These are phyloP conservation scores for Plasmodium malariae DNA, from an alignment of 169 alveolate genomes.

Conservation along the genomic window DNA sequence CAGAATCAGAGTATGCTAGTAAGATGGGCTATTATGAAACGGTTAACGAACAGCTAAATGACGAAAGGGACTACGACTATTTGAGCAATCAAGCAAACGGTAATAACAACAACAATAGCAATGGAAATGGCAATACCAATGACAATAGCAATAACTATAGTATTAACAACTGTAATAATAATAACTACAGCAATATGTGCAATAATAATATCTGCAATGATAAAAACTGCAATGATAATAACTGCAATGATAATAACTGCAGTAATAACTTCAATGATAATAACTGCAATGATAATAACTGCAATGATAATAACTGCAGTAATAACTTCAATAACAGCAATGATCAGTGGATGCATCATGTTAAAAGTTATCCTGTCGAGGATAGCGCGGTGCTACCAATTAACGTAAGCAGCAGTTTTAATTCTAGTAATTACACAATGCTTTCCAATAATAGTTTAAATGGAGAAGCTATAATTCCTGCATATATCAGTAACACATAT, in stretches of 20 bases:
- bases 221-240: background rate
- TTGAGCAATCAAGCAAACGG: background rate
- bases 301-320: background rate
- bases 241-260: background rate
- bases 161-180: background rate
- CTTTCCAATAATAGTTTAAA: background rate
- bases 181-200: background rate
- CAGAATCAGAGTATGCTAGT: background rate
- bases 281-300: constrained; percentile 1
- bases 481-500: constrained; percentile 1
- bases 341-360: background rate
- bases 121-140: background rate
- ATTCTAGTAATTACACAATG: constrained; percentile 6
- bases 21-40: too few species aligned
- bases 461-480: background rate
- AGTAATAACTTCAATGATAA: background rate
- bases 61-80: too few species aligned
- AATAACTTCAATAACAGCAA: background rate
- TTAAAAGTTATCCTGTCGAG: constrained; percentile 7
- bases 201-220: background rate
- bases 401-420: background rate
- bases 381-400: constrained; percentile 5
- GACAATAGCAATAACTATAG: background rate
- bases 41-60: too few species aligned
- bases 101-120: background rate